phyloP scores from a whole-genome alignment of 257 asterid species.

The Solanum paucissectum region DNA sequence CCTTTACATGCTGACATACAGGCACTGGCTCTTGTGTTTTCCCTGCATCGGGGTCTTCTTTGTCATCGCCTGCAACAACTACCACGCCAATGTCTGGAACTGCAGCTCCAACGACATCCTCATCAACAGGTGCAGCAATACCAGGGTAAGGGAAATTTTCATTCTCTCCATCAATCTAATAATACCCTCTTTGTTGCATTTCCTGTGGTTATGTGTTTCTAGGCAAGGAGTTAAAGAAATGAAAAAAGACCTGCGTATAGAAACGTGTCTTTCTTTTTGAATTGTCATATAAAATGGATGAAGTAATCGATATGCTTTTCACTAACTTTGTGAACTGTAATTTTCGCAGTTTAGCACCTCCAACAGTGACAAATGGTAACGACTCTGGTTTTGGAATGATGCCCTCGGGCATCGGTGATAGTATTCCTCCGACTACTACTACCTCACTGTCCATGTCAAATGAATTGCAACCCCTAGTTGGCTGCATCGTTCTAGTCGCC shows the following conservation, averaged over 20 bases:
- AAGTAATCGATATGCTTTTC: not conserved
- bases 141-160: constrained; percentile 23
- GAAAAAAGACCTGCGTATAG: not conserved
- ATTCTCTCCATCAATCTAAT: not conserved
- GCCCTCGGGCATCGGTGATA: constrained; percentile 34
- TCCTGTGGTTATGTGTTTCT: not conserved
- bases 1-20: constrained; percentile 9
- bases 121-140: constrained; percentile 43
- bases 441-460: constrained; percentile 27
- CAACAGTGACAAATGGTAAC: constrained; percentile 25
- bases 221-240: not conserved
- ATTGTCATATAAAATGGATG: not conserved
- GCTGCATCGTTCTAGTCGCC: constrained; percentile 26
- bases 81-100: not conserved
- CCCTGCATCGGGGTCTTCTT: constrained; percentile 22
- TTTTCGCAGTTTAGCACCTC: constrained; percentile 44
- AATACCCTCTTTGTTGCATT: not conserved
- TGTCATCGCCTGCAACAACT: constrained; percentile 16
- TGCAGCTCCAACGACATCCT: constrained; percentile 36
- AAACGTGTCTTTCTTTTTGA: not conserved
- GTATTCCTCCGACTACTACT: constrained; percentile 23
- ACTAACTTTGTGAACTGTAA: not conserved
- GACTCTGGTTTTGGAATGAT: constrained; percentile 44
- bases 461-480: constrained; percentile 27
- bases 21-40: constrained; percentile 77